Base-by-base conservation (phyloP, 2,329 filamentous ascomycete species). In the Ophiostoma tasmaniense region DNA sequence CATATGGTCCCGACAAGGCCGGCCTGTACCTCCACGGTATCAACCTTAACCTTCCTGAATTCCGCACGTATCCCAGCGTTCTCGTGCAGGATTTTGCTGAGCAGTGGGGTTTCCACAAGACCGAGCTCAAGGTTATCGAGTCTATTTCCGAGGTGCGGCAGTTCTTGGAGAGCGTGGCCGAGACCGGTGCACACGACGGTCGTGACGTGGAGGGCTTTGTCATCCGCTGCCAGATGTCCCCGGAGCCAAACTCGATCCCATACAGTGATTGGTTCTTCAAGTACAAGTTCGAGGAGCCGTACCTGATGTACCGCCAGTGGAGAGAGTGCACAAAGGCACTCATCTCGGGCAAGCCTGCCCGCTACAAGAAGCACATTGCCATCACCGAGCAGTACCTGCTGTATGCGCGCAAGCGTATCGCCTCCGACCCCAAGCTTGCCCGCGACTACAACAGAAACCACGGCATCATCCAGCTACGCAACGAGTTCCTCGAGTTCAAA, bases 201-300 rank as follows among this genome's bases (percentile, higher is more conserved):
- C 90, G 93, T 68, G 94, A 98, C 73, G 94, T 97, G 0, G 95
- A 99, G 79, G 95, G 95, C 3, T 99, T 99, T 74, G 95, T 99
- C 69, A 90, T 99, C 73, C 89, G 95, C 69, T 98, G 95, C 84
- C 91, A 87, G 80, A 88, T 82, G 82, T 81, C 83, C 20, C 76
- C 79, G n/a, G 79, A 87, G 35, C 81, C 81, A 0, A 80, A 79
- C 0, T 76, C 77, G 17, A 78, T 77, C 1, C 84, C 86, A 0
- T 95, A 89, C 77, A 81, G 86, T n/a, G 93, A 99, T 77, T 99
- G 95, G 95, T 99, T 99, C 80, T 99, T 99, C 88, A 99, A 99
- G 80, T 99, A 93, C 86, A 99, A 99, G 81, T 99, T 99, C 71
- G 95, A 99, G 76, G 95, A 99, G 80, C 95, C 95, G 0, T 99